phyloP scores from a whole-genome alignment of 306 rosid species.

The Senna siamea region DNA sequence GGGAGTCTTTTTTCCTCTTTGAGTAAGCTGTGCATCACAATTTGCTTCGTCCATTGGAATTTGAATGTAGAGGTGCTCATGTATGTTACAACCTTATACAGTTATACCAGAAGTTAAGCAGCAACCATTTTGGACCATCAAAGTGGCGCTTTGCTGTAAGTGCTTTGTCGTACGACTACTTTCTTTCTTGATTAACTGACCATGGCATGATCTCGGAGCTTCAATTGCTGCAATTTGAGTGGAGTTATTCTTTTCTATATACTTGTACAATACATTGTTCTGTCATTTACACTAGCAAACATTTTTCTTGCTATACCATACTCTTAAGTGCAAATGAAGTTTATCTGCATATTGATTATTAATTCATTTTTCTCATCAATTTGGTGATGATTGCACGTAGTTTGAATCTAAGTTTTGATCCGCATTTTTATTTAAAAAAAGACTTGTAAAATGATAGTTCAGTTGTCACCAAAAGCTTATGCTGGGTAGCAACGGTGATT shows the following conservation, averaged over 20 bases:
- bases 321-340: slow-evolving; percentile 27
- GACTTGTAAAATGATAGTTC: slow-evolving; percentile 9
- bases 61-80: too few relatives aligned
- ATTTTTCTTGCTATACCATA: slow-evolving; percentile 17
- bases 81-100: too few relatives aligned
- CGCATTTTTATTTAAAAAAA: too few relatives aligned
- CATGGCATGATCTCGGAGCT: background rate
- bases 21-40: too few relatives aligned
- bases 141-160: slow-evolving; percentile 3
- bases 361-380: slow-evolving; percentile 7
- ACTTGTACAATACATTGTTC: slow-evolving; percentile 21
- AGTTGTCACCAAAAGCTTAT: too few relatives aligned
- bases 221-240: slow-evolving; percentile 10
- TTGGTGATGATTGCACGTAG: too few relatives aligned
- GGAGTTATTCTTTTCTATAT: background rate
- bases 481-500: too few relatives aligned
- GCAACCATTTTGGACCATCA: slow-evolving; percentile 8
- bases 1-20: too few relatives aligned
- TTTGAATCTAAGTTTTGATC: too few relatives aligned
- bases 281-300: background rate
- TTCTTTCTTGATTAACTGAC: slow-evolving; percentile 22
- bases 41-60: too few relatives aligned
- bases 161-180: background rate
- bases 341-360: slow-evolving; percentile 29
- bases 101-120: slow-evolving; percentile 23